Base-by-base conservation (phyloP, 495 filamentous ascomycete species). In the Choiromyces venosus region DNA sequence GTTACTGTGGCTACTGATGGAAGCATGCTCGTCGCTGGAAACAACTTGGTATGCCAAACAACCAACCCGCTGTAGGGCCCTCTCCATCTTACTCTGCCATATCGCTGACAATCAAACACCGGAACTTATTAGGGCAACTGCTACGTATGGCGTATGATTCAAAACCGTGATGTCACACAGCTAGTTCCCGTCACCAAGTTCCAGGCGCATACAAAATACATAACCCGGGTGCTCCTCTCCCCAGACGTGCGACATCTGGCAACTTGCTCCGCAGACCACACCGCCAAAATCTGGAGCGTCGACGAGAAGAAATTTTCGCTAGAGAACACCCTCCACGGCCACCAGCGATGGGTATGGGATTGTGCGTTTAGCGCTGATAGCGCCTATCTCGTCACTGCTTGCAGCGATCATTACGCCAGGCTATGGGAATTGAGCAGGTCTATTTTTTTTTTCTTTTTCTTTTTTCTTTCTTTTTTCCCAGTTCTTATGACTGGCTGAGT, bases 301-400 rank as follows among this genome's bases (percentile, higher is more conserved):
- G 90, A 93, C 73, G 85, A 87, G 72, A 86, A 82, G 83, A 89
- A 84, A 72, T 96, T 87, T 86, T 90, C 87, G 18, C 86, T 97
- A 7, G 93, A 98, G 82, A 94, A 92, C 7, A 96, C 93, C 3
- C 87, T 99, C 1, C 89, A 91, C n/a, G 91, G 91, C 71, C 95
- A 99, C 82, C 95, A 99, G 83, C 90, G 95, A 42, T 99, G 95
- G 95, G 95, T 99, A 0, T 99, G 95, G 95, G 95, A 99, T 83
- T 99, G 95, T 81, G 95, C 95, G 4, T 99, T 98, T 84, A 95
- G 92, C 73, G 95, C 96, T 14, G 95, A 99, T 81, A 94, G 91
- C 42, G 95, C 95, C 0, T 99, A 99, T 81, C 85, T 99, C 3
- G 95, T 99, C n/a, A 99, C 96, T 3, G 96, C 96, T 14, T 98